Base-by-base conservation (phyloP, 495 filamentous ascomycete species). In the Collariella sp. region DNA sequence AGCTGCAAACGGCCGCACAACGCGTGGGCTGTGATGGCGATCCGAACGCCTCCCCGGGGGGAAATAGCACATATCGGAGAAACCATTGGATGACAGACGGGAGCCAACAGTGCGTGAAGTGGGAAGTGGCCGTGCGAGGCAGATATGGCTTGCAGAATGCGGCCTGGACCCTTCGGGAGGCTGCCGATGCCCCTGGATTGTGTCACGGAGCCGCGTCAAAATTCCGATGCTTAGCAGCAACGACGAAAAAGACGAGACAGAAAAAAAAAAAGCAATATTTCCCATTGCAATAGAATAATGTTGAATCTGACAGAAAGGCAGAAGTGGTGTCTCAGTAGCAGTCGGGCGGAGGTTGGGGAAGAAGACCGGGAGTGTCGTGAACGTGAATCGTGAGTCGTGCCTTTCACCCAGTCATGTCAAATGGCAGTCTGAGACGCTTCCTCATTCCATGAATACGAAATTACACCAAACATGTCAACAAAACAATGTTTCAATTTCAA, bases 11-110 rank as follows among this genome's bases (percentile, higher is more conserved):
- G 34, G 15, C 23, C 22, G 39, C 34, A 35, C 20, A 35, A 57
- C 48, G 49, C 47, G 55, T 46, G 41, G 33, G 52, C 24, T n/a
- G 49, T n/a, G 10, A 12, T 35, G 49, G 7, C 49, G 55, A 52
- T 52, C 55, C 18, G 34, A 48, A 43, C 49, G 47, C 43, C 48
- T 42, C 47, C 38, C 35, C 35, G 55, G 36, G 36, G 22, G 26
- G 35, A 23, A 20, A 29, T 19, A 13, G 31, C 12, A 13, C 18
- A 29, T 38, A 2, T 6, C 10, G 19, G 11, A 0, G 2, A 47
- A n/a, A 15, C 35, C 1, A 55, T 47, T 55, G 52, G 52, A 41
- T 12, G 29, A 22, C 24, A 24, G 55, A 26, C 35, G 47, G 41
- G 9, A 26, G 11, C 40, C 26, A 34, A 38, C 39, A 31, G 10